phyloP scores from a whole-genome alignment of 139 green algal species.

The Closterium sp. region DNA sequence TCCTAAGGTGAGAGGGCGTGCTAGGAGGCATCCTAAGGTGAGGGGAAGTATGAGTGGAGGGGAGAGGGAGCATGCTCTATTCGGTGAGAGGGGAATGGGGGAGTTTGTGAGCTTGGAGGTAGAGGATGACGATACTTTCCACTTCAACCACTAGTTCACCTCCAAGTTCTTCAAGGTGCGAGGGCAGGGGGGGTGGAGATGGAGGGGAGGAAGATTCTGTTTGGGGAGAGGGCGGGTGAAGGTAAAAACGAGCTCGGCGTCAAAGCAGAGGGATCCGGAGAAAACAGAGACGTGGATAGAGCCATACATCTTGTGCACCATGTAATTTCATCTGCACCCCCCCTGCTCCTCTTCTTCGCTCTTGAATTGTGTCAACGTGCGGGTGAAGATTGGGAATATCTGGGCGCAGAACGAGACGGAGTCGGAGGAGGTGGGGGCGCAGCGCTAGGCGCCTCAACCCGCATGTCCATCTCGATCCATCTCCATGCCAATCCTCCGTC shows the following conservation, averaged over 20 bases:
- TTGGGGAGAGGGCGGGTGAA: constrained; percentile 66
- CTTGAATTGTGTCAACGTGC: constrained; percentile 88
- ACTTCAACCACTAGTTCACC: constrained; percentile 94
- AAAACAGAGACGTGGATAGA: constrained; percentile 79
- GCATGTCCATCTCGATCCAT: neutral
- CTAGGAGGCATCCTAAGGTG: too few species aligned
- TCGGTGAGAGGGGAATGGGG: too few species aligned
- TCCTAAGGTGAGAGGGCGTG: too few species aligned
- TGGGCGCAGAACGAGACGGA: too few species aligned
- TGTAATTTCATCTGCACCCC: constrained; percentile 81
- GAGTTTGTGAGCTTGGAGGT: constrained; percentile 70
- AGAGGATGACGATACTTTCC: constrained; percentile 77
- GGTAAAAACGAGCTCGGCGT: constrained; percentile 94
- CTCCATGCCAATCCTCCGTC: too few species aligned
- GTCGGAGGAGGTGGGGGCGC: too few species aligned
- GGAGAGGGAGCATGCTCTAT: too few species aligned
- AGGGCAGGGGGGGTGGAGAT: neutral
- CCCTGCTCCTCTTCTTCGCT: constrained; percentile 70
- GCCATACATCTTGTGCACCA: constrained; percentile 88
- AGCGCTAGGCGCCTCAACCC: too few species aligned
- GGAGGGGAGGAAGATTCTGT: too few species aligned
- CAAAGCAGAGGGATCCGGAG: constrained; percentile 78
- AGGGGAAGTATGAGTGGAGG: too few species aligned
- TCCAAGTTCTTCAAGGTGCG: constrained; percentile 72
- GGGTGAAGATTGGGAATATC: constrained; percentile 40